Percentiles rank a stretch among this genome's conserved stretches.
Conservation (phyloP, 2,329 filamentous ascomycete genomes). For the Aspergillus chevalieri region DNA sequence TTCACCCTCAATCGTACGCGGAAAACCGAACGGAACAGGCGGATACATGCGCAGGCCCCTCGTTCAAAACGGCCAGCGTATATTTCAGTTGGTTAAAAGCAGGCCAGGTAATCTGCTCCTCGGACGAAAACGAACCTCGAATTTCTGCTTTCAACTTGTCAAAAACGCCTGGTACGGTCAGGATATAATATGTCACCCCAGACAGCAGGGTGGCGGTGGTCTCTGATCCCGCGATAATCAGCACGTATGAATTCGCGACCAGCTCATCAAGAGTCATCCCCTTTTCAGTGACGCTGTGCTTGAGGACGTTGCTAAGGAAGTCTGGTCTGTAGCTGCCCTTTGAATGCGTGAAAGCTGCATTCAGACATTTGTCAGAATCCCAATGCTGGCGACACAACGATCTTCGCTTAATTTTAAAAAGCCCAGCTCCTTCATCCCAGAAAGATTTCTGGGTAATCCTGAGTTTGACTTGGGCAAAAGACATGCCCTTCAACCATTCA, state of each 20-base stretch:
- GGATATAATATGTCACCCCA: constrained; percentile 38
- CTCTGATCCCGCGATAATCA: constrained; percentile 40
- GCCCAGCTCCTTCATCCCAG: constrained; percentile 12
- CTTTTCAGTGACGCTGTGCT: constrained; percentile 9
- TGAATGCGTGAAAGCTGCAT: not conserved
- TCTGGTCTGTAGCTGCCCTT: not conserved
- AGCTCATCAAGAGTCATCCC: constrained; percentile 10
- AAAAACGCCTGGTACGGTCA: constrained; percentile 27
- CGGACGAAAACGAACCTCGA: constrained; percentile 26
- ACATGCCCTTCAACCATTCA: constrained; percentile 7
- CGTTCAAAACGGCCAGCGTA: constrained; percentile 36
- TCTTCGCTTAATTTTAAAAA: constrained; percentile 7
- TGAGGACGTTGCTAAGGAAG: constrained; percentile 8
- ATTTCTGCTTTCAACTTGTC: constrained; percentile 36
- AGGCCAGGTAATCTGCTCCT: constrained; percentile 34
- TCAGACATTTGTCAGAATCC: not conserved
- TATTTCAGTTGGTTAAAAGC: constrained; percentile 29
- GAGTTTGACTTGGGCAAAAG: constrained; percentile 39
- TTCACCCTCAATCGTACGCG: constrained; percentile 1
- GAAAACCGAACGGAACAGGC: constrained; percentile 14
- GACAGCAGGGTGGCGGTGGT: constrained; percentile 43
- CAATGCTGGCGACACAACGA: not conserved
- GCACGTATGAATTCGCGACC: not conserved
- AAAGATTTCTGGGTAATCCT: constrained; percentile 9
- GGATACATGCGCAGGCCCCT: constrained; percentile 39